Evolutionary conservation across 441 rosid genomes (phyloP).

Genomic region (Erysimum cheiri): DNA sequence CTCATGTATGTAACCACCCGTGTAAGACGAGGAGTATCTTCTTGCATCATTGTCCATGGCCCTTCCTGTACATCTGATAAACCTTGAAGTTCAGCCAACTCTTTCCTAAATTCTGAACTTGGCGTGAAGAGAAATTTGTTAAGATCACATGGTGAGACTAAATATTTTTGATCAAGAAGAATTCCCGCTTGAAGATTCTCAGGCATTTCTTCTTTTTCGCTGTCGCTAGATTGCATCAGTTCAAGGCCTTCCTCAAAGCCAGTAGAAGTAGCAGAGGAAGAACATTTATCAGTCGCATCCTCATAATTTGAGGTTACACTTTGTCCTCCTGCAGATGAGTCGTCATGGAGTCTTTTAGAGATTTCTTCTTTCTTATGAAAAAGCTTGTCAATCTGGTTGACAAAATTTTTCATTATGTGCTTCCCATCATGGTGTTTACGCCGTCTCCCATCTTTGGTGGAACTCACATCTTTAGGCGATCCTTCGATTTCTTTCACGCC

Average conservation of each 20-base stretch:
- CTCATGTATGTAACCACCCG: slow-evolving; percentile 64
- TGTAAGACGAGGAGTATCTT: slow-evolving; percentile 47
- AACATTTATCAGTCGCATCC: slow-evolving; percentile 57
- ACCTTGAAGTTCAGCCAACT: slow-evolving; percentile 73
- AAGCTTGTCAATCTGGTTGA: slow-evolving; percentile 58
- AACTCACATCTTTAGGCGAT: slow-evolving; percentile 32
- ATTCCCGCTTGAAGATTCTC: slow-evolving; percentile 75
- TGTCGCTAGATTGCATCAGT: slow-evolving; percentile 55
- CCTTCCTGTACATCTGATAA: slow-evolving; percentile 70
- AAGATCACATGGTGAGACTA: slow-evolving; percentile 52
- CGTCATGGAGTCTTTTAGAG: slow-evolving; percentile 46
- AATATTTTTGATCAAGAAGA: slow-evolving; percentile 66
- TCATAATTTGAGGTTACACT: slow-evolving; percentile 62
- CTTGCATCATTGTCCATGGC: slow-evolving; percentile 72
- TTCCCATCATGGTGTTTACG: slow-evolving; percentile 69
- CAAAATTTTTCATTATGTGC: slow-evolving; percentile 60
- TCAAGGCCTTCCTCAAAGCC: slow-evolving; percentile 73
- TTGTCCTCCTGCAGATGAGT: slow-evolving; percentile 58
- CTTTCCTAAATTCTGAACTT: slow-evolving; percentile 67
- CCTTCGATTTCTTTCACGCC: slow-evolving; percentile 50
- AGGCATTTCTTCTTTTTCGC: slow-evolving; percentile 57
- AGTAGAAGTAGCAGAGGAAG: slow-evolving; percentile 42
- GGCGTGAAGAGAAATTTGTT: slow-evolving; percentile 75
- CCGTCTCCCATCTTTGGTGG: slow-evolving; percentile 50
- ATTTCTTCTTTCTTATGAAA: slow-evolving; percentile 64